Conservation (phyloP, 2,329 filamentous ascomycete species). For the Chalaropsis ovoidea region DNA sequence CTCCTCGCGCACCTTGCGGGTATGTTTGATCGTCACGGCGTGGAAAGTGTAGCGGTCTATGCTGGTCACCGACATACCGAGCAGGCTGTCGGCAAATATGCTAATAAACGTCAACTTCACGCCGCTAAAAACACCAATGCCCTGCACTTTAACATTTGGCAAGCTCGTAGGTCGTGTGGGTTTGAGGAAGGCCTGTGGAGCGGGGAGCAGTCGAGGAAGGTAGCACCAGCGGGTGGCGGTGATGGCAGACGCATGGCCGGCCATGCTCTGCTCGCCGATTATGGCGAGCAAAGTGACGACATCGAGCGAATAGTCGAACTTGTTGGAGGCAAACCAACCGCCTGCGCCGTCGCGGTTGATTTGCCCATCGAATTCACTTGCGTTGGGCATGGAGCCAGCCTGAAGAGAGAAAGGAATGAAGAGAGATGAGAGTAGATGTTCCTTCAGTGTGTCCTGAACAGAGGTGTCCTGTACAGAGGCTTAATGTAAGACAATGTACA, state of each 20-base stretch:
- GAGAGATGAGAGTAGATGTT: too few relatives aligned
- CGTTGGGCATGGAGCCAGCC: neutral
- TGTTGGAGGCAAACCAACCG: conserved; percentile 38
- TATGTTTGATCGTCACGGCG: conserved; percentile 45
- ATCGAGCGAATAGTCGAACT: conserved; percentile 45
- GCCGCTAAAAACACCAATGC: conserved; percentile 50
- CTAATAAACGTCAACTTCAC: conserved; percentile 46
- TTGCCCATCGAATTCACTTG: conserved; percentile 15
- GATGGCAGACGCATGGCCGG: conserved; percentile 48
- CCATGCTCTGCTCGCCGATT: conserved; percentile 50
- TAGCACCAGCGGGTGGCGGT: conserved; percentile 49
- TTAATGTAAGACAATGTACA: too few relatives aligned
- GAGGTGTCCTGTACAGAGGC: too few relatives aligned
- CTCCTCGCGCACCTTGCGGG: too few relatives aligned
- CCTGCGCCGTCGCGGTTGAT: conserved; percentile 20
- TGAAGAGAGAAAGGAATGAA: too few relatives aligned
- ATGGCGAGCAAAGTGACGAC: conserved; percentile 54
- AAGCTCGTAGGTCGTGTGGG: conserved; percentile 45
- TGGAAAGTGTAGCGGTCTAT: conserved; percentile 37
- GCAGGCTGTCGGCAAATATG: conserved; percentile 45
- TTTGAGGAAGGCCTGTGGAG: conserved; percentile 52
- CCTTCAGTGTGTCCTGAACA: too few relatives aligned
- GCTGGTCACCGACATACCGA: conserved; percentile 33
- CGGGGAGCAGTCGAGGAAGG: conserved; percentile 51
- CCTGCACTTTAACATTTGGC: conserved; percentile 44